Percentiles rank a stretch among this genome's conserved stretches.
Conservation (phyloP, 768 basidiomycete species). For the Polyporus arcularius region DNA sequence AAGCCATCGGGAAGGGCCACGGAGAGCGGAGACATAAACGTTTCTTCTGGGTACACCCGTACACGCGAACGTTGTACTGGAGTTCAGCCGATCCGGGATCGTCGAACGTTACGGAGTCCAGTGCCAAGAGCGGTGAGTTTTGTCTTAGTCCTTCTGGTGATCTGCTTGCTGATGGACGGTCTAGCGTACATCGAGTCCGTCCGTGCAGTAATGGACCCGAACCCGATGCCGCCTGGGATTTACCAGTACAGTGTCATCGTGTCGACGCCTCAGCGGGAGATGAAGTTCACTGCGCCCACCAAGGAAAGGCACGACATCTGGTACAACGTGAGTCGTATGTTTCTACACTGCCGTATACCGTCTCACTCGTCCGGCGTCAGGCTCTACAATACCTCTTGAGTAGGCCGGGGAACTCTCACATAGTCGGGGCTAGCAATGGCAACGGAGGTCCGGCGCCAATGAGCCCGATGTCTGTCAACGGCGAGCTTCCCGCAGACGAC, state of each 20-base stretch:
- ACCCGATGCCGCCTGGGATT: constrained; percentile 93
- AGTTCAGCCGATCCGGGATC: constrained; percentile 93
- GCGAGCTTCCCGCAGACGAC: constrained; percentile 39
- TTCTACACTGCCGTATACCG: constrained; percentile 13
- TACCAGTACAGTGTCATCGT: constrained; percentile 93
- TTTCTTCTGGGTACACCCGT: constrained; percentile 99
- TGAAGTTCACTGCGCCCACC: constrained; percentile 97
- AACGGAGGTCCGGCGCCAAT: constrained; percentile 23
- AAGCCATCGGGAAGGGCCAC: constrained; percentile 85
- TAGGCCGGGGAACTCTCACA: constrained; percentile 52
- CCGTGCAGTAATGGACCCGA: constrained; percentile 88
- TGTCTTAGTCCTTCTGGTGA: neutral
- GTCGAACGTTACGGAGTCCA: constrained; percentile 84
- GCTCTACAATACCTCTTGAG: constrained; percentile 89
- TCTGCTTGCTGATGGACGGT: constrained; percentile 10
- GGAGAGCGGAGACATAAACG: constrained; percentile 88
- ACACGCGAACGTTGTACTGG: constrained; percentile 98
- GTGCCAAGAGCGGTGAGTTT: constrained; percentile 92
- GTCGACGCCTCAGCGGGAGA: constrained; percentile 91
- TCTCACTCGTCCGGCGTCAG: constrained; percentile 41
- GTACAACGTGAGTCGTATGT: constrained; percentile 66
- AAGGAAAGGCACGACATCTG: constrained; percentile 97
- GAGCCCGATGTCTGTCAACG: constrained; percentile 31
- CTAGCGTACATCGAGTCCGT: constrained; percentile 93
- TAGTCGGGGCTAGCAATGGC: constrained; percentile 21